phyloP scores from a whole-genome alignment of 2,329 filamentous ascomycete genomes.

The Clarireedia paspali region DNA sequence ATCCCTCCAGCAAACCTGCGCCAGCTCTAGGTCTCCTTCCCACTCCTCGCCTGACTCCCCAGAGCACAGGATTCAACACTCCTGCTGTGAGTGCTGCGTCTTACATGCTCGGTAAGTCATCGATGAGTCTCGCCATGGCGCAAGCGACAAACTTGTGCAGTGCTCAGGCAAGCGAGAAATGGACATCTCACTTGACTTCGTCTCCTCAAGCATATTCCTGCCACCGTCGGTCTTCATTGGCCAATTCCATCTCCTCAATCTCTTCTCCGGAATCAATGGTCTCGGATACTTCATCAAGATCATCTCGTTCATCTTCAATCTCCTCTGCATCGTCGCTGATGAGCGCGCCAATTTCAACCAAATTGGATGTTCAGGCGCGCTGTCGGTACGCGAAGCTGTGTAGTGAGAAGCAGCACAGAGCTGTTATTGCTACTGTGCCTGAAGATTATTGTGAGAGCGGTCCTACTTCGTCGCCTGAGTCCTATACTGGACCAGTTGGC shows the following conservation, averaged over 20 bases:
- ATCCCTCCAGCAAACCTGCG: constrained; percentile 40
- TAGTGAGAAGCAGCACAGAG: constrained; percentile 48
- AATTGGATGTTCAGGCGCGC: constrained; percentile 55
- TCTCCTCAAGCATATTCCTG: constrained; percentile 45
- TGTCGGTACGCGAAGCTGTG: constrained; percentile 52
- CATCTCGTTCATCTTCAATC: constrained; percentile 58
- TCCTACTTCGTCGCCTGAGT: constrained; percentile 49
- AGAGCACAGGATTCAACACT: constrained; percentile 48
- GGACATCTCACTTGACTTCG: constrained; percentile 38
- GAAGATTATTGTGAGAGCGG: constrained; percentile 46
- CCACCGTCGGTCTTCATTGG: constrained; percentile 53
- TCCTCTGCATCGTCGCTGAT: constrained; percentile 54
- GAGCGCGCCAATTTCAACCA: constrained; percentile 49
- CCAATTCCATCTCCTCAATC: constrained; percentile 53
- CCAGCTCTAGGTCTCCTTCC: constrained; percentile 49
- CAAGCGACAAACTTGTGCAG: constrained; percentile 42
- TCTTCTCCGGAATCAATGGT: constrained; percentile 63
- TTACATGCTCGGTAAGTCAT: constrained; percentile 42
- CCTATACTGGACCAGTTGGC: constrained; percentile 44
- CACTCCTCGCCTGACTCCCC: constrained; percentile 51
- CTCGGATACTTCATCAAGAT: constrained; percentile 47
- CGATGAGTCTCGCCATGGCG: constrained; percentile 54
- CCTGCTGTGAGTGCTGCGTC: constrained; percentile 50
- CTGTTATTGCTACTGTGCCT: constrained; percentile 48
- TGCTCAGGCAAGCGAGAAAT: constrained; percentile 45